Evolutionary conservation across 257 asterid species (phyloP).

Genomic region (Solanum tarapatanum): DNA sequence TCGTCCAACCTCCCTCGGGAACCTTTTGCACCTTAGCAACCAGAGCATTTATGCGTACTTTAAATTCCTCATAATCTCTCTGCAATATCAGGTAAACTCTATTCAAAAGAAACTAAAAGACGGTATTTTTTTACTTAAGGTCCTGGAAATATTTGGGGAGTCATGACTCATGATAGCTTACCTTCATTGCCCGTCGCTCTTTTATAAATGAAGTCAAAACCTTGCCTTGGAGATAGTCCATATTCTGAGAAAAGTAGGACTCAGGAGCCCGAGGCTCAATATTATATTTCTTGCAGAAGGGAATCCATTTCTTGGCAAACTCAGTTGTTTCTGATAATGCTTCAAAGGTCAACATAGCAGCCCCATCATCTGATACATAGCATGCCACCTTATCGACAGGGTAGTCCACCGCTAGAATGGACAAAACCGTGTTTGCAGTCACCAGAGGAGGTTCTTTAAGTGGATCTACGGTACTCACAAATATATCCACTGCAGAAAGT

Average conservation of each 20-base stretch:
- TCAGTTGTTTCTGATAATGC: constrained; percentile 19
- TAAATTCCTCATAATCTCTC: constrained; percentile 30
- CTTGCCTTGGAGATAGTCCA: constrained; percentile 22
- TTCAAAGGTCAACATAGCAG: constrained; percentile 26
- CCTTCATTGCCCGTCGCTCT: constrained; percentile 28
- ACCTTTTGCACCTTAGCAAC: constrained; percentile 19
- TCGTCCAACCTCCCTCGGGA: constrained; percentile 28
- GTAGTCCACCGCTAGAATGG: constrained; percentile 28
- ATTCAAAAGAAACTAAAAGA: neutral
- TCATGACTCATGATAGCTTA: neutral
- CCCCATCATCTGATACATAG: constrained; percentile 30
- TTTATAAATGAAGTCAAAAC: constrained; percentile 18
- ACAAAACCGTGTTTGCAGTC: constrained; percentile 23
- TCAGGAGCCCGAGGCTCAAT: constrained; percentile 33
- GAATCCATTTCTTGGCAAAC: constrained; percentile 25
- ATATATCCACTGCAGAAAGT: constrained; percentile 23
- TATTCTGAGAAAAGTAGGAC: constrained; percentile 17
- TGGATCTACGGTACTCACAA: constrained; percentile 28
- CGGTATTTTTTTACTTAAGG: neutral
- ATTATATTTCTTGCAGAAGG: constrained; percentile 20
- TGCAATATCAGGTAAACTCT: neutral
- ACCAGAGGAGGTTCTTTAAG: constrained; percentile 23
- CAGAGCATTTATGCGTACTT: constrained; percentile 18
- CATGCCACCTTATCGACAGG: constrained; percentile 22
- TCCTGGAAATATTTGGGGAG: neutral